A percentile compares a stretch with the other conserved stretches of the same genome.
Evolutionary conservation across 108 stramenopile genomes (phyloP).

Genomic region (Skeletonema menzelii): DNA sequence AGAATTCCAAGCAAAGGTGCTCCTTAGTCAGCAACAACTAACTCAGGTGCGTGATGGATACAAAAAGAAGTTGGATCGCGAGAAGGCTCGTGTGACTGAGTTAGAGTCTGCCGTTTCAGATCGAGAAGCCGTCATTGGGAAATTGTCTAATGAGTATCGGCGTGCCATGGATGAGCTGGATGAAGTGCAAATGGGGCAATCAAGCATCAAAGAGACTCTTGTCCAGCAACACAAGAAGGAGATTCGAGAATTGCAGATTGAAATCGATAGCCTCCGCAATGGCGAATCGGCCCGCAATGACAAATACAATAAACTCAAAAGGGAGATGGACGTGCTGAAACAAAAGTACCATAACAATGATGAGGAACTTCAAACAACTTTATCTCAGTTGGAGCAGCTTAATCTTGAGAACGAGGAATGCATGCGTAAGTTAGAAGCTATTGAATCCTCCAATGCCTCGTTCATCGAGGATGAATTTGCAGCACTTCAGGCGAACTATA

Average conservation of each 20-base stretch:
- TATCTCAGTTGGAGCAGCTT: slow-evolving; percentile 22
- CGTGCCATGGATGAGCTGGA: slow-evolving; percentile 5
- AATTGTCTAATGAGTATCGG: slow-evolving; percentile 19
- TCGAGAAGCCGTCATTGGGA: slow-evolving; percentile 22
- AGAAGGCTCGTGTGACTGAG: slow-evolving; percentile 18
- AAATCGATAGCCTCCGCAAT: background rate
- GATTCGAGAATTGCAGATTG: background rate
- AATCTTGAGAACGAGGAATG: slow-evolving; percentile 14
- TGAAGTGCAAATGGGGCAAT: background rate
- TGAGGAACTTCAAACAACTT: slow-evolving; percentile 14
- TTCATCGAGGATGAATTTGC: background rate
- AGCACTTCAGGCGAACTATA: background rate
- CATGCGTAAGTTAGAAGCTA: slow-evolving; percentile 13
- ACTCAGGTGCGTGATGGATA: slow-evolving; percentile 31
- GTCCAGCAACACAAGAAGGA: slow-evolving; percentile 13
- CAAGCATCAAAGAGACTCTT: background rate
- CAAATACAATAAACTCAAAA: slow-evolving; percentile 13
- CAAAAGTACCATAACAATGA: slow-evolving; percentile 12
- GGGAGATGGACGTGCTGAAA: slow-evolving; percentile 6
- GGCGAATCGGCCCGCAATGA: background rate
- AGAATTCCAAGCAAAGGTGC: slow-evolving; percentile 20
- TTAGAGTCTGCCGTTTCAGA: slow-evolving; percentile 14
- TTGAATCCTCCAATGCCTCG: background rate
- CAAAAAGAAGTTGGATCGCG: slow-evolving; percentile 28
- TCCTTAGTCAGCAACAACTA: slow-evolving; percentile 23